Base-by-base conservation (phyloP, 2,329 filamentous ascomycete species). In the Nothopassalora personata region DNA sequence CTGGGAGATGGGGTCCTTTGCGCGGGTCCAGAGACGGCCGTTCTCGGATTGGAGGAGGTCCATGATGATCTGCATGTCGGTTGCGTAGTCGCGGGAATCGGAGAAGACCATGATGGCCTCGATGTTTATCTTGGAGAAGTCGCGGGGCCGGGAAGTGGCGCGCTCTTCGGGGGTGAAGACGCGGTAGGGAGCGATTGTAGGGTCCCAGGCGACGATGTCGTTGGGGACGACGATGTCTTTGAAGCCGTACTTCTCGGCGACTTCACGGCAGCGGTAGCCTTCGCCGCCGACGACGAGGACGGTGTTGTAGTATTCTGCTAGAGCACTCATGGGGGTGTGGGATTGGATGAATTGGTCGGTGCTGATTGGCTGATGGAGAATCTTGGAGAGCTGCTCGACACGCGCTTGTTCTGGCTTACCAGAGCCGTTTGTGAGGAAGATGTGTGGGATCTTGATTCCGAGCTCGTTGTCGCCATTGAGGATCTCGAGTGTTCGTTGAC, bases 301-400 rank as follows among this genome's bases (percentile, higher is more conserved):
- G 2, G 87, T 90, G 67, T 84, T 82, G 79, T 90, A 90, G 80
- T 90, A 90, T 73, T 90, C 86, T 23, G 87, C 78, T 67, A 90
- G 76, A 49, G 87, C 88, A 60, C 86, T 86, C 88, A 90, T 90
- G 66, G 87, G 87, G 4, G 86, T 90, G 79, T 89, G 87, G 1
- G 85, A 87, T 74, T 90, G 87, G 71, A 90, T 89, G 79, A 90
- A 91, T 72, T 90, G 87, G 59, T 89, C 86, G 39, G 83, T 87
- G 54, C 79, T 82, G 73, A 89, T 83, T 54, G 85, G 85, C 68
- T 81, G 81, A 59, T 82, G 75, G 49, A 90, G 79, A 62, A 90
- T 88, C 71, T 83, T 82, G 64, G 83, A 80, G 18, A 90, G 81
- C 74, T 90, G 86, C 59, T 85, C 79, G 67, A 83, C 83, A 61